These are phyloP conservation scores for Eragrostis curvula DNA, from an alignment of 176 grass and related monocot genomes.

Conservation along the genomic window DNA sequence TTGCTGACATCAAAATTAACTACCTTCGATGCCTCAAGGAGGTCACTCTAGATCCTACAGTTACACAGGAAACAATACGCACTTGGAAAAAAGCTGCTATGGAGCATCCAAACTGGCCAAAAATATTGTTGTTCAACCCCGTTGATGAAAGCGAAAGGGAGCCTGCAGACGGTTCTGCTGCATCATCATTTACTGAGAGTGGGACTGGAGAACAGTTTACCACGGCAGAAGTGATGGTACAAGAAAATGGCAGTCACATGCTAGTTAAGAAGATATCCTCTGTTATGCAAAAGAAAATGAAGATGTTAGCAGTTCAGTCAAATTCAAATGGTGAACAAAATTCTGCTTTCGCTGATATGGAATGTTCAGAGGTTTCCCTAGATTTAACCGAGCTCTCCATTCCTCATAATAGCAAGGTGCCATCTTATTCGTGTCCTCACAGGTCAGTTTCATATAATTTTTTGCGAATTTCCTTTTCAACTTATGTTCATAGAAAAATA, in stretches of 20 bases:
- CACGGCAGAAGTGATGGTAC: not conserved
- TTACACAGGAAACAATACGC: not conserved
- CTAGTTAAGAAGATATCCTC: not conserved
- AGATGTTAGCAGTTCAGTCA: conserved; percentile 1
- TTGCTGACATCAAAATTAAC: not conserved
- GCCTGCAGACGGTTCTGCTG: not conserved
- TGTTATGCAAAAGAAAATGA: not conserved
- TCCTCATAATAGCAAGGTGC: not conserved
- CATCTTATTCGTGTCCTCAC: not conserved
- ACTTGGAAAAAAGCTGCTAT: not conserved
- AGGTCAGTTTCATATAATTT: not conserved
- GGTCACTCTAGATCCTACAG: conserved; percentile 22
- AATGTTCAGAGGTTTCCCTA: not conserved
- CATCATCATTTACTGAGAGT: not conserved
- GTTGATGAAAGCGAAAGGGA: not conserved
- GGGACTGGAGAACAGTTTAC: not conserved
- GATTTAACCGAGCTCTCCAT: not conserved
- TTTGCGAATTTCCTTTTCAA: too few relatives aligned
- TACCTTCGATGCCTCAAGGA: not conserved
- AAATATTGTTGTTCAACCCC: not conserved
- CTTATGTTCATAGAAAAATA: too few relatives aligned
- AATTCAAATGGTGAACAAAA: not conserved
- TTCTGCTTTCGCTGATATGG: not conserved
- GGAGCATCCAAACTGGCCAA: conserved; percentile 25
- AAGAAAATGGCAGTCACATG: not conserved